Evolutionary conservation across 2,329 filamentous ascomycete species (phyloP).

Genomic region (Ophiostoma montium): DNA sequence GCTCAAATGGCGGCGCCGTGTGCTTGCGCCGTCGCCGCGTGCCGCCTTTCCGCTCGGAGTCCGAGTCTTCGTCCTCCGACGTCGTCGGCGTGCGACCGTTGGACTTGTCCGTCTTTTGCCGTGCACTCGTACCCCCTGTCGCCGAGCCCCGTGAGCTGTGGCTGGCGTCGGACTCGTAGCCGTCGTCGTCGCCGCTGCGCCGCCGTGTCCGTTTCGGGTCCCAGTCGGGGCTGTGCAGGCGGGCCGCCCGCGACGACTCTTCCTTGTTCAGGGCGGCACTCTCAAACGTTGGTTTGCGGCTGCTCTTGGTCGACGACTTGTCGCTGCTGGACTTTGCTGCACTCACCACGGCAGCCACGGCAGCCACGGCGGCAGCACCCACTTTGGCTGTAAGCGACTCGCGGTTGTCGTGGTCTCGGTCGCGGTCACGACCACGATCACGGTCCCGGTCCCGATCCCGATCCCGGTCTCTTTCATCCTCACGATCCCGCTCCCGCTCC

Average conservation of each 20-base stretch:
- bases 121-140: neutral
- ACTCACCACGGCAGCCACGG: neutral
- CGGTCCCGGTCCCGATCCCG: conserved; percentile 10
- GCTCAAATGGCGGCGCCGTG: conserved; percentile 32
- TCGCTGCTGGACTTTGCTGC: neutral
- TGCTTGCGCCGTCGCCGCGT: conserved; percentile 18
- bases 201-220: neutral
- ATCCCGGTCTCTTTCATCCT: conserved; percentile 8
- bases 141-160: neutral
- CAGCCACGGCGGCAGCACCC: neutral
- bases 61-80: conserved; percentile 7
- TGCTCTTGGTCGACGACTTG: neutral
- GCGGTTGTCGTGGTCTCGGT: conserved; percentile 18
- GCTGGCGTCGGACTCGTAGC: neutral
- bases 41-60: conserved; percentile 12
- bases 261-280: neutral
- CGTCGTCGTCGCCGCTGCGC: neutral
- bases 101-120: neutral
- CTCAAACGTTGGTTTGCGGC: neutral
- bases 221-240: neutral
- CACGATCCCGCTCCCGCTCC: conserved; percentile 7
- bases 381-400: conserved; percentile 17
- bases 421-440: conserved; percentile 13
- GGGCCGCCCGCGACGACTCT: neutral
- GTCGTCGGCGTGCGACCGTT: conserved; percentile 5